These are phyloP conservation scores for Chytriomyces sp. DNA, from an alignment of 192 early-diverging fungal species.

Conservation along the genomic window DNA sequence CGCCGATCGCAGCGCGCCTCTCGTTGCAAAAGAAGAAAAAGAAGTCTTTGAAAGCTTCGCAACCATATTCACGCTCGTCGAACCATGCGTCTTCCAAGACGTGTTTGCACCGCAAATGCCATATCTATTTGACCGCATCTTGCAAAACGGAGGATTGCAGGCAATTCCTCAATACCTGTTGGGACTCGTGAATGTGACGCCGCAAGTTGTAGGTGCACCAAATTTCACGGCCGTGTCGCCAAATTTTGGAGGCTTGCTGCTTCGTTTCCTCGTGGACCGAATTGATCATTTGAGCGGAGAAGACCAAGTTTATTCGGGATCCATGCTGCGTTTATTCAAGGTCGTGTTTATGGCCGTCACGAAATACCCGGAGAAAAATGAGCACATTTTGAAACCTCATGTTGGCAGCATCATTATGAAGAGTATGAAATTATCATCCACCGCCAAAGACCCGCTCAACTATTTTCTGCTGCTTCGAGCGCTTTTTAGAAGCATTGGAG, in stretches of 20 bases:
- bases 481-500: slow-evolving; percentile 95
- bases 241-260: slow-evolving; percentile 77
- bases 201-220: slow-evolving; percentile 80
- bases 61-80: slow-evolving; percentile 68
- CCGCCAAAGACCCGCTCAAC: slow-evolving; percentile 84
- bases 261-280: slow-evolving; percentile 78
- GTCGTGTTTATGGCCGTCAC: slow-evolving; percentile 92
- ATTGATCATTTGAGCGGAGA: slow-evolving; percentile 76
- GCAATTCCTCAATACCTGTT: slow-evolving; percentile 38
- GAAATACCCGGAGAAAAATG: slow-evolving; percentile 89
- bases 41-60: slow-evolving; percentile 88
- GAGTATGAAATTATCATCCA: slow-evolving; percentile 81
- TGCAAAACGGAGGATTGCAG: slow-evolving; percentile 47
- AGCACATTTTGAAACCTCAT: slow-evolving; percentile 91
- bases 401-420: slow-evolving; percentile 87
- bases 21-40: slow-evolving; percentile 74
- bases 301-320: slow-evolving; percentile 65
- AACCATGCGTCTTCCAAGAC: slow-evolving; percentile 87
- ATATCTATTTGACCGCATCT: slow-evolving; percentile 87
- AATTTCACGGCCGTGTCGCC: slow-evolving; percentile 84
- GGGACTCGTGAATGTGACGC: slow-evolving; percentile 56
- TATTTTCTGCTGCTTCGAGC: slow-evolving; percentile 91
- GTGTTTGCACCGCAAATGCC: slow-evolving; percentile 94
- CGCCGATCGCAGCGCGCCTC: slow-evolving; percentile 28
- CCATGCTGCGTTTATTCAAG: slow-evolving; percentile 92